phyloP scores from a whole-genome alignment of 768 basidiomycete genomes.

The Hysterangium stoloniferum region DNA sequence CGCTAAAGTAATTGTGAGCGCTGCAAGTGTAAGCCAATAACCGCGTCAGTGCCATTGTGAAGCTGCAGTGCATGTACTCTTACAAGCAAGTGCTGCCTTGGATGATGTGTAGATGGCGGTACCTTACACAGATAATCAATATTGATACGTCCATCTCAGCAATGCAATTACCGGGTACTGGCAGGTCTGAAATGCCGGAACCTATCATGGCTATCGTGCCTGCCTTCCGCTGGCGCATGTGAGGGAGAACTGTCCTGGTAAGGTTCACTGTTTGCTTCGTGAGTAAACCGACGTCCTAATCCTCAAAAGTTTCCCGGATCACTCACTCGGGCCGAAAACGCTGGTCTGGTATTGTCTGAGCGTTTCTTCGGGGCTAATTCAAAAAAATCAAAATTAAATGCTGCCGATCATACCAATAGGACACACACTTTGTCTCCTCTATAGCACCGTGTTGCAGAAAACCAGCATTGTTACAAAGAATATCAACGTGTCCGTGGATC shows the following conservation, averaged over 20 bases:
- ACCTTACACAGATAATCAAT: constrained; percentile 24
- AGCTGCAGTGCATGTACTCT: neutral
- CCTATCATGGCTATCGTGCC: constrained; percentile 16
- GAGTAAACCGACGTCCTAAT: constrained; percentile 18
- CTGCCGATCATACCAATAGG: neutral
- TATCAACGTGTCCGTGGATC: constrained; percentile 19
- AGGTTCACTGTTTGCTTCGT: constrained; percentile 20
- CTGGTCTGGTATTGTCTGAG: neutral
- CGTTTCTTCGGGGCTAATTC: neutral
- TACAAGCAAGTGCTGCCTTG: neutral
- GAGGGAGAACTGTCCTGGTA: constrained; percentile 15
- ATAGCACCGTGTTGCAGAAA: neutral
- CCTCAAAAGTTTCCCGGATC: neutral
- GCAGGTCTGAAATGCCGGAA: constrained; percentile 17
- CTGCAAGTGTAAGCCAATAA: constrained; percentile 19
- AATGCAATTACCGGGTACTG: constrained; percentile 13
- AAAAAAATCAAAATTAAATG: neutral
- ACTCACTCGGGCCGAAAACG: constrained; percentile 10
- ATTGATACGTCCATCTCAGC: constrained; percentile 35
- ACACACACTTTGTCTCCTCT: neutral
- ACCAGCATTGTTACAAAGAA: constrained; percentile 16
- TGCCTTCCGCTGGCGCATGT: constrained; percentile 13
- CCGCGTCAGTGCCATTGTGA: neutral
- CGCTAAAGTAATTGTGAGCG: constrained; percentile 18
- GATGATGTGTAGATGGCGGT: constrained; percentile 15